Percentiles rank a stretch among this genome's conserved stretches.
phyloP scores from a whole-genome alignment of 2,329 filamentous ascomycete genomes.

The Ceratocystis variospora region DNA sequence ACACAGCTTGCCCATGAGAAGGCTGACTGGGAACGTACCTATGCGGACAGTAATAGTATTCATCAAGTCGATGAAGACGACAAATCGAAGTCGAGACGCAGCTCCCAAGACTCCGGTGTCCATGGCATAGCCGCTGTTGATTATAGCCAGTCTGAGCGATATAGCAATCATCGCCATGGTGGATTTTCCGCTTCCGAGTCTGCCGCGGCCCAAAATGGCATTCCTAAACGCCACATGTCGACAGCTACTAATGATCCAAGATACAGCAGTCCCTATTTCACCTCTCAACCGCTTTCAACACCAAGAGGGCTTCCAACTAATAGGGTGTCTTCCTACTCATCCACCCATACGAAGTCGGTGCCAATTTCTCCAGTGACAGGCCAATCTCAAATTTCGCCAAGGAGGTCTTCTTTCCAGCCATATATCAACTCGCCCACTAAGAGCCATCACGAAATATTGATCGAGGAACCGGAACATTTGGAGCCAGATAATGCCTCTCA shows the following conservation, averaged over 20 bases:
- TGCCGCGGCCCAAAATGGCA: not conserved
- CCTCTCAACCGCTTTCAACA: not conserved
- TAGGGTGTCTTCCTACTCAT: not conserved
- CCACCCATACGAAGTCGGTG: not conserved
- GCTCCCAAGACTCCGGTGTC: constrained; percentile 12
- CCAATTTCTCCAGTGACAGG: not conserved
- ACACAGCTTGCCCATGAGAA: constrained; percentile 47
- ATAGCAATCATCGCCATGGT: not conserved
- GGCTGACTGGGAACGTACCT: constrained; percentile 61
- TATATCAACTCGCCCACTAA: not conserved
- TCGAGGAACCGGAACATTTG: not conserved
- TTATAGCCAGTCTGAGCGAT: not conserved
- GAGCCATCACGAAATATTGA: not conserved
- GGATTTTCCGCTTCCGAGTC: not conserved
- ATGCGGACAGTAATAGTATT: constrained; percentile 39
- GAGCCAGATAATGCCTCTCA: not conserved
- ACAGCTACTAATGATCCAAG: not conserved
- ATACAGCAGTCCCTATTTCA: not conserved
- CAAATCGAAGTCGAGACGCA: constrained; percentile 4
- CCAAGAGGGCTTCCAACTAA: not conserved
- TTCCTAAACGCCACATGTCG: not conserved
- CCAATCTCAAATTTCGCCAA: not conserved
- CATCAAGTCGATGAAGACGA: constrained; percentile 2
- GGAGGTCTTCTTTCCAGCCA: not conserved
- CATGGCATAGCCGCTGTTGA: not conserved